A percentile compares a stretch with the other conserved stretches of the same genome.
Evolutionary conservation across 441 rosid genomes (phyloP).

Genomic region (Geranium incanum): DNA sequence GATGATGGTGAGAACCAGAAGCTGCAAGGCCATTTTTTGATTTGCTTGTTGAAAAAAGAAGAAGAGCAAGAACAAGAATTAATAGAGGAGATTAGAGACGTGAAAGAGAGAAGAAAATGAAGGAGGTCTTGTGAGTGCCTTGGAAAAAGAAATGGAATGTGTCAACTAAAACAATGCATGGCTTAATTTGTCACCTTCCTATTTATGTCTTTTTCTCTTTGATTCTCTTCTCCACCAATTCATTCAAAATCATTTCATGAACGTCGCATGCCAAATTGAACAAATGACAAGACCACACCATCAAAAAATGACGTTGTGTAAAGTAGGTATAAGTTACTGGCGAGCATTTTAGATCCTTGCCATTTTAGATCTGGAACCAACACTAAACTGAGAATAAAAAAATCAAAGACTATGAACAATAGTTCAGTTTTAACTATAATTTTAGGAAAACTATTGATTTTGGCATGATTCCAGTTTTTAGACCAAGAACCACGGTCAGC

Average conservation of each 20-base stretch:
- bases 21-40: neutral
- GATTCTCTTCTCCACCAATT: neutral
- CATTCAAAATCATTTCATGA: neutral
- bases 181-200: constrained; percentile 1
- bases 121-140: neutral
- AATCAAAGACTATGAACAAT: no score
- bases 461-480: no score
- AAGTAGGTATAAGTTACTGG: no score
- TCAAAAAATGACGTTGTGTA: no score
- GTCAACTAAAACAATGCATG: constrained; percentile 10
- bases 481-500: no score
- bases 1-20: neutral
- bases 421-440: no score
- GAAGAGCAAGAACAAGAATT: neutral
- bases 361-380: no score
- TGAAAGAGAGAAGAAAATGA: neutral
- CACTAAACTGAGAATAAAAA: no score
- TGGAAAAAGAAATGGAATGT: constrained; percentile 1
- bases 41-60: neutral
- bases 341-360: no score
- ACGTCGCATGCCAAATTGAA: no score
- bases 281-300: no score
- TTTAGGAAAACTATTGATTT: no score
- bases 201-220: neutral
- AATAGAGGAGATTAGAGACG: neutral